Conservation (phyloP, 768 basidiomycete genomes). For the Galerina marginata region DNA sequence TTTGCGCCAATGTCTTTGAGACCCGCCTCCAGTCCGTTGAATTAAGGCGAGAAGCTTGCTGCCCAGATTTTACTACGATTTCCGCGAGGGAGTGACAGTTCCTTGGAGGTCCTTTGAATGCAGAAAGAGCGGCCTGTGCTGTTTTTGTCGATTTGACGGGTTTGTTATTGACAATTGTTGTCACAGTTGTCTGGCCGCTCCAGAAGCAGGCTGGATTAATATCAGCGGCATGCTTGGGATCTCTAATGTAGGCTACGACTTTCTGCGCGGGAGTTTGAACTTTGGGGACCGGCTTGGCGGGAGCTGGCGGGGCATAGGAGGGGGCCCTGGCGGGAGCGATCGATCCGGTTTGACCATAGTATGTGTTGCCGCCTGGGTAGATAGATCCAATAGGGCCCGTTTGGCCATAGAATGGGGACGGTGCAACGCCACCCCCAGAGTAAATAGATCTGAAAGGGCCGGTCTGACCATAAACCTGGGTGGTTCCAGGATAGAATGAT, state of each 20-base stretch:
- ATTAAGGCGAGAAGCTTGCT: background rate
- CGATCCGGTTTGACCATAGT: too few relatives aligned
- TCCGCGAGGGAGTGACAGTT: background rate
- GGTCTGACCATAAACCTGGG: too few relatives aligned
- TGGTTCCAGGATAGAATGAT: too few relatives aligned
- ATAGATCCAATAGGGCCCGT: too few relatives aligned
- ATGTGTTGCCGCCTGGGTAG: too few relatives aligned
- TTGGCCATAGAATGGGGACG: too few relatives aligned
- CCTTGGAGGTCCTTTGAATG: background rate
- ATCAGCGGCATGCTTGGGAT: background rate
- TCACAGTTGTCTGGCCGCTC: background rate
- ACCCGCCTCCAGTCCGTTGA: background rate
- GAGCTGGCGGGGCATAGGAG: too few relatives aligned
- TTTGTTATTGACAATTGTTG: background rate
- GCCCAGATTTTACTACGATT: background rate
- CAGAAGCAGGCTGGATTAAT: background rate
- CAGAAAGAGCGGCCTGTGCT: background rate
- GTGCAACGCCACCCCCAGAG: too few relatives aligned
- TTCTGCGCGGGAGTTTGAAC: background rate
- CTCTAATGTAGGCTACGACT: background rate
- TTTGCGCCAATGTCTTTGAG: background rate
- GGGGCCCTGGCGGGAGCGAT: too few relatives aligned
- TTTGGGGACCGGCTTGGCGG: too few relatives aligned
- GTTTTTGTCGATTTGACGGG: background rate
- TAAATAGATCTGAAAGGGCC: too few relatives aligned